Conservation (phyloP, 345 rosid genomes). For the Eucalyptus cloeziana region DNA sequence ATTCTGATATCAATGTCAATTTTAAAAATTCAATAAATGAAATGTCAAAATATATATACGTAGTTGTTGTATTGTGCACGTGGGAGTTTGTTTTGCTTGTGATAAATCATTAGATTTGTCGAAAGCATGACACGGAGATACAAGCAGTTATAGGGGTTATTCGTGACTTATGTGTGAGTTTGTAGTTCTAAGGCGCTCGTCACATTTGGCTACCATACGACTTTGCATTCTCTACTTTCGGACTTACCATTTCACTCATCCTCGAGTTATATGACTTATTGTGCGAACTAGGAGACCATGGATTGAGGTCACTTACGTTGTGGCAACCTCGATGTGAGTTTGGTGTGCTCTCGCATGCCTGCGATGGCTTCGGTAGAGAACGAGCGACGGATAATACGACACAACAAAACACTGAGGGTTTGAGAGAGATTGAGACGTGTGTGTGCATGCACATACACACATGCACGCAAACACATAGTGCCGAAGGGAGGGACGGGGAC, state of each 20-base stretch:
- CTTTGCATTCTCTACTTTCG: not conserved
- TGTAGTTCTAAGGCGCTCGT: not conserved
- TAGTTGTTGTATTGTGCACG: not conserved
- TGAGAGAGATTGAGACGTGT: not conserved
- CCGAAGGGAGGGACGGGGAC: no score
- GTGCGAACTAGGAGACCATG: not conserved
- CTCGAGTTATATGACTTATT: not conserved
- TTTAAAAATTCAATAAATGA: no score
- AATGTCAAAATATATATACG: not conserved
- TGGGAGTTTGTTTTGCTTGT: not conserved
- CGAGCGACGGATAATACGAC: fast-evolving
- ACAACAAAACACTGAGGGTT: not conserved
- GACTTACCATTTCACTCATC: not conserved
- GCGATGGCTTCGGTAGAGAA: fast-evolving
- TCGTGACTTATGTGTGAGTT: not conserved
- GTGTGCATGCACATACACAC: no score
- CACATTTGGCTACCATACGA: not conserved
- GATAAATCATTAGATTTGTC: not conserved
- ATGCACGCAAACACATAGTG: no score
- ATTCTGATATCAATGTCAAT: no score
- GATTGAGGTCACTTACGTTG: not conserved
- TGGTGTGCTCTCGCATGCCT: no score
- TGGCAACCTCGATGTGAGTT: not conserved
- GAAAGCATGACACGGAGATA: not conserved
- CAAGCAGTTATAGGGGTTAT: not conserved